Evolutionary conservation across 768 basidiomycete species (phyloP).

Genomic region (Lentinula guzmanii): DNA sequence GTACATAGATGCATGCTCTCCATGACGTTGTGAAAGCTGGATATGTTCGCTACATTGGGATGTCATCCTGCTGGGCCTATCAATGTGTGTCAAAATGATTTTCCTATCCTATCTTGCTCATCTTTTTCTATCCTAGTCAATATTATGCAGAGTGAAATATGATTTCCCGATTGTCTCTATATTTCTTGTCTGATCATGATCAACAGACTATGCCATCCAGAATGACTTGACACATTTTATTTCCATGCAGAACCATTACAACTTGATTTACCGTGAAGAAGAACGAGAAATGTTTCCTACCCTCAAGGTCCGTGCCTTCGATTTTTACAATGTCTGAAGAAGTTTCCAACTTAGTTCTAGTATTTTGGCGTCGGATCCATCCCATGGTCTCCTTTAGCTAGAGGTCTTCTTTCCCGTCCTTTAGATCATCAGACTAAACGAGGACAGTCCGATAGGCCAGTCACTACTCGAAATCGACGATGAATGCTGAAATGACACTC

Average conservation of each 20-base stretch:
- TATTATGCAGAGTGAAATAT: constrained; percentile 46
- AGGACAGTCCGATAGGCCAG: constrained; percentile 25
- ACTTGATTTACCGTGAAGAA: constrained; percentile 57
- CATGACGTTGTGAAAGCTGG: constrained; percentile 46
- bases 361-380: constrained; percentile 49
- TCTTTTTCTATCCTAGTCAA: constrained; percentile 30
- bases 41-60: constrained; percentile 41
- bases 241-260: constrained; percentile 68
- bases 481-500: background rate
- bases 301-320: constrained; percentile 30
- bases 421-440: constrained; percentile 31
- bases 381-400: constrained; percentile 54
- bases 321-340: background rate
- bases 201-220: constrained; percentile 50
- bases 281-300: constrained; percentile 61
- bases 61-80: constrained; percentile 8
- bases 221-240: constrained; percentile 58
- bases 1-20: constrained; percentile 37
- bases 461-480: background rate
- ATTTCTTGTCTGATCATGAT: background rate
- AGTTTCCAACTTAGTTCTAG: constrained; percentile 16
- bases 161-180: background rate
- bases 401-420: constrained; percentile 43
- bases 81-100: constrained; percentile 30
- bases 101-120: background rate